Percentiles rank a stretch among this genome's conserved stretches.
phyloP scores from a whole-genome alignment of 495 filamentous ascomycete species.

The Xylaria cubensis region DNA sequence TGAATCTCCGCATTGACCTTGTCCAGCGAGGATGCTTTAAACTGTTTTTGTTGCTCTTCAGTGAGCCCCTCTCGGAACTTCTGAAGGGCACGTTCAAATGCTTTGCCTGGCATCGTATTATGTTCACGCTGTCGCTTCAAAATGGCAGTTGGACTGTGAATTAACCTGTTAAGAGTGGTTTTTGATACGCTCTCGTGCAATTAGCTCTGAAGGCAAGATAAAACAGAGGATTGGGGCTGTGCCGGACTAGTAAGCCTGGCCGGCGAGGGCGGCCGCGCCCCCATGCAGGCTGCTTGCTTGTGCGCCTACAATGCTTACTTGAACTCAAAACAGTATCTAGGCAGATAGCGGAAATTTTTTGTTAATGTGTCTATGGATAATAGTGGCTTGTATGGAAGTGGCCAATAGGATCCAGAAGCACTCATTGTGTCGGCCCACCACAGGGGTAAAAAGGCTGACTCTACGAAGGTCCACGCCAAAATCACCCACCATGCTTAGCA shows the following conservation, averaged over 20 bases:
- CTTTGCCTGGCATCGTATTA: not conserved
- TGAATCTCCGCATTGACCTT: not conserved
- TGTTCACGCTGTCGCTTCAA: not conserved
- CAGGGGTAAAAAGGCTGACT: no score
- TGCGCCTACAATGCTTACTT: no score
- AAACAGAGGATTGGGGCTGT: not conserved
- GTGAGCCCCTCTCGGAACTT: not conserved
- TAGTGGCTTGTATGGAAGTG: no score
- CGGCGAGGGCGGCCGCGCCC: no score
- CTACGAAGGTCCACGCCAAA: no score
- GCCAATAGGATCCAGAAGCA: no score
- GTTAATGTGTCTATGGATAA: no score
- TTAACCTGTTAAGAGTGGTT: not conserved
- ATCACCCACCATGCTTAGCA: no score
- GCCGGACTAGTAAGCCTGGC: not conserved
- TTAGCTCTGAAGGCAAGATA: not conserved
- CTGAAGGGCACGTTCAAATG: not conserved
- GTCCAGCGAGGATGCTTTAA: not conserved
- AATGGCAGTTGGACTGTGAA: not conserved
- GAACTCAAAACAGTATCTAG: no score
- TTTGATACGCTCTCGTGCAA: not conserved
- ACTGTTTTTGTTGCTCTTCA: not conserved
- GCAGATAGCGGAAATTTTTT: no score
- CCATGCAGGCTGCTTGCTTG: not conserved
- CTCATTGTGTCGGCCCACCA: no score